A percentile compares a stretch with the other conserved stretches of the same genome.
Conservation (phyloP, 306 rosid genomes). For the Mimosa pudica region DNA sequence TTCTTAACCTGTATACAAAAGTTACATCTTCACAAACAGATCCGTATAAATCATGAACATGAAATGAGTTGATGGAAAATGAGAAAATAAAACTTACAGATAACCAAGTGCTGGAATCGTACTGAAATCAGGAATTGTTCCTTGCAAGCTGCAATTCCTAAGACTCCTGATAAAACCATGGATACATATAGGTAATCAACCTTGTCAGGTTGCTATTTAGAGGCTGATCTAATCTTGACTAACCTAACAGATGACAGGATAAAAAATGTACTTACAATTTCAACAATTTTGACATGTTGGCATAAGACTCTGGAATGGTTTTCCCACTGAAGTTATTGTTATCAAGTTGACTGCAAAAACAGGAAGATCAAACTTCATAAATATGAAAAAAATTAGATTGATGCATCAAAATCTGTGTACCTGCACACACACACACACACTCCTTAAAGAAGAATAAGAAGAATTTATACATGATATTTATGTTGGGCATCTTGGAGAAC, state of each 20-base stretch:
- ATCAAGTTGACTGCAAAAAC: slow-evolving; percentile 79
- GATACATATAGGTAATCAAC: background rate
- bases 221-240: background rate
- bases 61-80: slow-evolving; percentile 12
- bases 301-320: slow-evolving; percentile 69
- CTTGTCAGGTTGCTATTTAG: background rate
- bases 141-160: slow-evolving; percentile 82
- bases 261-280: slow-evolving; percentile 70
- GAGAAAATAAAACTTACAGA: slow-evolving; percentile 58
- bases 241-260: background rate
- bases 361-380: slow-evolving; percentile 31
- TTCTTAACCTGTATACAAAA: background rate
- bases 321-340: slow-evolving; percentile 78
- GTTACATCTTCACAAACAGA: background rate
- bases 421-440: background rate
- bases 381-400: background rate
- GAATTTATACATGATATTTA: slow-evolving; percentile 52
- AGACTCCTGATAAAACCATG: slow-evolving; percentile 70
- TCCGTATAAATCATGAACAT: background rate
- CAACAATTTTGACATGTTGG: slow-evolving; percentile 55
- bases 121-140: slow-evolving; percentile 83
- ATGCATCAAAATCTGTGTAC: background rate
- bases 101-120: slow-evolving; percentile 53
- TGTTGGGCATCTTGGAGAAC: slow-evolving; percentile 54
- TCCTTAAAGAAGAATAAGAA: slow-evolving; percentile 3